A percentile compares a stretch with the other conserved stretches of the same genome.
Conservation (phyloP, 495 filamentous ascomycete species). For the Ascodesmis nigricans region DNA sequence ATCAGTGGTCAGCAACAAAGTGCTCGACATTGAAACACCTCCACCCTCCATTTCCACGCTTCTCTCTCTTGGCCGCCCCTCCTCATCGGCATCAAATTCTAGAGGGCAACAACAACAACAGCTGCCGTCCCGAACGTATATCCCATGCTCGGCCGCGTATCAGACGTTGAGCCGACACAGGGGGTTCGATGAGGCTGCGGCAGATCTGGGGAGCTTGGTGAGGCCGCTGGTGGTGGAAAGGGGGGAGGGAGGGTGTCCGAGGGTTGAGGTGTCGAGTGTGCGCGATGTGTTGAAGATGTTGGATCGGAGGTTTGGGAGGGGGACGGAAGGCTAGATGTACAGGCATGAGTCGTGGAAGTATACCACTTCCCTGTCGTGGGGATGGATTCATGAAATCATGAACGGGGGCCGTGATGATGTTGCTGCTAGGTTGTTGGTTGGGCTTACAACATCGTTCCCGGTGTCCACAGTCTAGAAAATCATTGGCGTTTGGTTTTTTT, state of each 20-base stretch:
- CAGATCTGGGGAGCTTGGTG: constrained; percentile 53
- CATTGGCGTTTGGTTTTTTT: too few species aligned
- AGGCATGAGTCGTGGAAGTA: too few species aligned
- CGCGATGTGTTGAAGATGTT: constrained; percentile 69
- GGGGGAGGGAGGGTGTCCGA: constrained; percentile 29
- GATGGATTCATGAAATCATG: too few species aligned
- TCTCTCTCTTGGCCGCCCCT: too few species aligned
- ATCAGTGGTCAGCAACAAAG: constrained; percentile 41
- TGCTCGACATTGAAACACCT: constrained; percentile 32
- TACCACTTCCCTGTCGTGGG: too few species aligned
- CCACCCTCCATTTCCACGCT: constrained; percentile 16
- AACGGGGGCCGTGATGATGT: too few species aligned
- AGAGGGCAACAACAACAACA: too few species aligned
- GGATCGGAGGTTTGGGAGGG: constrained; percentile 49
- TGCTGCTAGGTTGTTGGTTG: too few species aligned
- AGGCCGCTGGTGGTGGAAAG: constrained; percentile 40
- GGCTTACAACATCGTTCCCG: too few species aligned
- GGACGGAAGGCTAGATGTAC: too few species aligned
- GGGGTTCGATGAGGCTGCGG: constrained; percentile 51
- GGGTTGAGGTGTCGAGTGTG: constrained; percentile 69
- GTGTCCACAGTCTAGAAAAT: too few species aligned
- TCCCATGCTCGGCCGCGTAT: constrained; percentile 60
- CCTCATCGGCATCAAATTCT: too few species aligned
- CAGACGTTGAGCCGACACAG: constrained; percentile 61
- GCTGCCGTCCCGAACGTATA: constrained; percentile 26